These are phyloP conservation scores for Tolypocladium album DNA, from an alignment of 2,329 filamentous ascomycete species.

Conservation along the genomic window DNA sequence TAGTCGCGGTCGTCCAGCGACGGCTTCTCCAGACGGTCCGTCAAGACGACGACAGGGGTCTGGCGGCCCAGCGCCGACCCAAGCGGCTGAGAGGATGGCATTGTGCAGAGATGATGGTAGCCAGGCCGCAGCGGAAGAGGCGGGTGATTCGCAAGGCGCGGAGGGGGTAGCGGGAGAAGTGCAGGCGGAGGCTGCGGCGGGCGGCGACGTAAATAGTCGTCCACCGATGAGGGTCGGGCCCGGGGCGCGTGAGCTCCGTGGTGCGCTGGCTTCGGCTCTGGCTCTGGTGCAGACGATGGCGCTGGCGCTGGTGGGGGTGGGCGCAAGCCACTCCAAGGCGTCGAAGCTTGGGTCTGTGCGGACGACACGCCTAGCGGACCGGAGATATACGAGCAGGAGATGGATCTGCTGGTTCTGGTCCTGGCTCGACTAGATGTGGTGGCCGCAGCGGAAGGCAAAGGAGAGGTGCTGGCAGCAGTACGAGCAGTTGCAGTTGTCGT, in stretches of 20 bases:
- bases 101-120: constrained; percentile 7
- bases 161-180: background rate
- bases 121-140: background rate
- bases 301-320: background rate
- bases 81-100: constrained; percentile 23
- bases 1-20: constrained; percentile 80
- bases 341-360: constrained; percentile 1
- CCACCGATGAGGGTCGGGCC: background rate
- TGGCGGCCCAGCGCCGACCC: constrained; percentile 18
- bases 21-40: constrained; percentile 71
- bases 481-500: background rate
- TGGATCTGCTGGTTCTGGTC: background rate
- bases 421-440: background rate
- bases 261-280: background rate
- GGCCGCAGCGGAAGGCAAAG: background rate
- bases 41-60: constrained; percentile 31
- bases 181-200: background rate
- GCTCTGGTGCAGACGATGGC: background rate
- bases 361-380: background rate
- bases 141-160: background rate
- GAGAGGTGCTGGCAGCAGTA: background rate
- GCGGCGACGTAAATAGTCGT: background rate
- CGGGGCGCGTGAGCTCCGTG: background rate
- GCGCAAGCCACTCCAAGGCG: background rate
- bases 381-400: background rate